These are phyloP conservation scores for Lagenaria siceraria DNA, from an alignment of 306 rosid species.

Conservation along the genomic window DNA sequence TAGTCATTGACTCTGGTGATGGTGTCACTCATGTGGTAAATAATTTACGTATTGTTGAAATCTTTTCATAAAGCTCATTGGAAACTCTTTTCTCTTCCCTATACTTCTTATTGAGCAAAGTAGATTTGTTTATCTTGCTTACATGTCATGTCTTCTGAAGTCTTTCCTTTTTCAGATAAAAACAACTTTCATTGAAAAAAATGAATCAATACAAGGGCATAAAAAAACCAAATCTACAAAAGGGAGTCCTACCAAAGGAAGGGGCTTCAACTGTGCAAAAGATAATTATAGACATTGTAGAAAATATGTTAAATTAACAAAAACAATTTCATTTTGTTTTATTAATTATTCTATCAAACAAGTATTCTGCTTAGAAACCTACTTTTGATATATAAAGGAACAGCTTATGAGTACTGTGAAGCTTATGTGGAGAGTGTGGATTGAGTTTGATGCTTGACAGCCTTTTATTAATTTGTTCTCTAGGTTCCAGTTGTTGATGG, in stretches of 20 bases:
- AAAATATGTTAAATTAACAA: neutral
- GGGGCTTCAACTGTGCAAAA: no score
- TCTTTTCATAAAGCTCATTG: neutral
- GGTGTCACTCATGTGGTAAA: slow-evolving; percentile 99
- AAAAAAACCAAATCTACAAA: no score
- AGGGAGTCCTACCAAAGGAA: no score
- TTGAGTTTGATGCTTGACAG: neutral
- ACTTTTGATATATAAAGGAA: neutral
- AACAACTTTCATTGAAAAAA: no score
- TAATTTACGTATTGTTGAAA: slow-evolving; percentile 2
- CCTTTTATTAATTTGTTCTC: slow-evolving; percentile 9
- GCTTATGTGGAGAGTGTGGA: neutral
- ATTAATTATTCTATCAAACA: neutral
- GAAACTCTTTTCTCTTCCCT: neutral
- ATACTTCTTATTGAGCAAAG: neutral
- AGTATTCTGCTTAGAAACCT: neutral
- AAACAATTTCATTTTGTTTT: neutral
- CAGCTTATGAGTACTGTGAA: neutral
- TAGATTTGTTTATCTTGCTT: neutral
- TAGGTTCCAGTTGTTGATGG: slow-evolving; percentile 99
- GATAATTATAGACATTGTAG: neutral
- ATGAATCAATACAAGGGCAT: no score
- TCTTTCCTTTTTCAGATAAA: no score
- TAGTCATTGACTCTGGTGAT: slow-evolving; percentile 95
- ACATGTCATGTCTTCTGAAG: no score